These are phyloP conservation scores for Akanthomyces dipterigenus DNA, from an alignment of 2,329 filamentous ascomycete species.

Conservation along the genomic window DNA sequence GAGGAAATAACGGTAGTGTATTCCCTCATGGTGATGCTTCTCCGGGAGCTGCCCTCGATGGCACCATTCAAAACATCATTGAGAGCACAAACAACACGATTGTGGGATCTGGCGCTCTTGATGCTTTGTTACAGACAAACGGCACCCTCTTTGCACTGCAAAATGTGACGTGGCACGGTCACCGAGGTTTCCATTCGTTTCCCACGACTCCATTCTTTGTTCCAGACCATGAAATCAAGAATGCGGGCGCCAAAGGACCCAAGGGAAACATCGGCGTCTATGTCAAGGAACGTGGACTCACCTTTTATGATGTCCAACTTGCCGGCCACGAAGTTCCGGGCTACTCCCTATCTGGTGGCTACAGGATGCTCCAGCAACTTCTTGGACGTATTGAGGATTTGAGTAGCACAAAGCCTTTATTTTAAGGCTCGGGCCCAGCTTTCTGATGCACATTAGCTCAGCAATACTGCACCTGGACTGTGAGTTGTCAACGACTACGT, in stretches of 20 bases:
- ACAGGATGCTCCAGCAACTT: constrained; percentile 15
- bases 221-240: constrained; percentile 25
- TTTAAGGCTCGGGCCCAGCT: neutral
- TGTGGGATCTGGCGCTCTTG: constrained; percentile 15
- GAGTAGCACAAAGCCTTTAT: constrained; percentile 4
- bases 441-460: no score
- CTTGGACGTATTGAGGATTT: constrained; percentile 13
- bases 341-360: constrained; percentile 13
- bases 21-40: constrained; percentile 14
- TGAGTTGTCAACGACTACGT: no score
- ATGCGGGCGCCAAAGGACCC: constrained; percentile 9
- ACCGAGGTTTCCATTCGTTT: constrained; percentile 52
- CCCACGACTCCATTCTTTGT: constrained; percentile 26
- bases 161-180: constrained; percentile 65
- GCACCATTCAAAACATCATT: constrained; percentile 14
- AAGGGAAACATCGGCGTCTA: constrained; percentile 14
- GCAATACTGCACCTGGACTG: no score
- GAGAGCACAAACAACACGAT: constrained; percentile 17
- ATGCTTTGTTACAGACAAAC: constrained; percentile 56
- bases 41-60: constrained; percentile 9
- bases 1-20: constrained; percentile 8
- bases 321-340: constrained; percentile 17
- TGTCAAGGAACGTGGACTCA: constrained; percentile 15
- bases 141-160: constrained; percentile 59
- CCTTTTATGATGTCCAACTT: constrained; percentile 14